Evolutionary conservation across 371 early-diverging fungal species (phyloP), one percentile per base, ranked within the genome.

Genomic region (Apophysomyces variabilis): DNA sequence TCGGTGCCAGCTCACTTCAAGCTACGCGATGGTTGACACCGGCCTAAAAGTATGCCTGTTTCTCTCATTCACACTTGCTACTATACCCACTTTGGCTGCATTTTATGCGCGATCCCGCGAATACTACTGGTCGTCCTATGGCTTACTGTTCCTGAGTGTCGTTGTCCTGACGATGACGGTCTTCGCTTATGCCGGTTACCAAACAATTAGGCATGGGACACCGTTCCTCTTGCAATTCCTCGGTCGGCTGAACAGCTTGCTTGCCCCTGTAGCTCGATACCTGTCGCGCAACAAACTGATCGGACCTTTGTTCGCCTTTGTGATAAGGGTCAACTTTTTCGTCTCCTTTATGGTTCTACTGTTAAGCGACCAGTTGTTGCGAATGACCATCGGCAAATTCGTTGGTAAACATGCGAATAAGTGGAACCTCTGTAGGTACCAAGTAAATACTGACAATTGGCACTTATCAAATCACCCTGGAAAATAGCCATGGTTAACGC

Each of bases 301-400:
- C 18, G 79, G 82, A 1, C 77, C 82, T 11, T 14, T 66, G 11
- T 54, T 79, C 16, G 68, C 65, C n/a, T 39, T 69, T 8, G 56
- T 73, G 9, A 67, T 82, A 21, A 74, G 76, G 14, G 60, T 54
- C n/a, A 67, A 64, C 14, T 82, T 82, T 46, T 82, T 82, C 45
- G 45, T 77, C 13, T 73, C 74, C 50, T 82, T 82, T 57, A 65
- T 75, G 62, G 36, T 67, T 0, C 32, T 82, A 14, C 45, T 82
- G 21, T 65, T 75, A 66, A 70, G 77, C 36, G 82, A 82, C 56
- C 77, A 71, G n/a, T 38, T 72, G 21, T 62, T 82, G 38, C 71
- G 82, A 5, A 62, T 57, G 16, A 35, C 74, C 13, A 54, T 82
- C 54, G 64, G 76, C 18, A 68, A 67, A 11, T 68, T 76, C 46